Conservation (phyloP, 2,329 filamentous ascomycete species). For the Fusarium paranaense region DNA sequence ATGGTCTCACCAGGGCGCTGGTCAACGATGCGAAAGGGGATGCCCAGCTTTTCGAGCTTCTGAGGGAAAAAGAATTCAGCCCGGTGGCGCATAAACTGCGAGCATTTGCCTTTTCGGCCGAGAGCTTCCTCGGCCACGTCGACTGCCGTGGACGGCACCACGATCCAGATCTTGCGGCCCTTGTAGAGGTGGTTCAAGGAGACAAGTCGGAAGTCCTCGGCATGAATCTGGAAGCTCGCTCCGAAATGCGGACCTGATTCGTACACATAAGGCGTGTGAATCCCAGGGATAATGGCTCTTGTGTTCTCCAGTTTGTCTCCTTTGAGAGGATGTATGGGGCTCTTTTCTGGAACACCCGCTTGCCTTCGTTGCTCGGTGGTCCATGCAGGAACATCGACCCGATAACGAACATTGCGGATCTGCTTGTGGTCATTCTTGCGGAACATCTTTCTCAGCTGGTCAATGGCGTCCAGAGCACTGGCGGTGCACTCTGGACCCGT, state of each 20-base stretch:
- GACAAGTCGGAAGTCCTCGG: slow-evolving; percentile 54
- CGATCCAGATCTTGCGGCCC: slow-evolving; percentile 56
- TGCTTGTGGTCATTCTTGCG: slow-evolving; percentile 50
- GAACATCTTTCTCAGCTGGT: slow-evolving; percentile 51
- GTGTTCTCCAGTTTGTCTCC: slow-evolving; percentile 53
- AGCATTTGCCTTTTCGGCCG: slow-evolving; percentile 49
- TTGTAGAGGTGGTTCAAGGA: slow-evolving; percentile 55
- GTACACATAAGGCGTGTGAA: slow-evolving; percentile 56
- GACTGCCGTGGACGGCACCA: slow-evolving; percentile 52
- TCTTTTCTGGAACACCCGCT: slow-evolving; percentile 52
- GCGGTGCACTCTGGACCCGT: slow-evolving; percentile 40
- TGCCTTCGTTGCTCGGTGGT: slow-evolving; percentile 48
- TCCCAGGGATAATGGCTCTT: slow-evolving; percentile 53
- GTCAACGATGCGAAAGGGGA: slow-evolving; percentile 53
- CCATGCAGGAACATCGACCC: slow-evolving; percentile 55
- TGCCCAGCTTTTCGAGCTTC: slow-evolving; percentile 53
- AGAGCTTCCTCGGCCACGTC: slow-evolving; percentile 50
- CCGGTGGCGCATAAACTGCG: slow-evolving; percentile 56
- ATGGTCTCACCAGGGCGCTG: slow-evolving; percentile 55
- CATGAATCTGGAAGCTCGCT: slow-evolving; percentile 55
- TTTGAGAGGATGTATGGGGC: slow-evolving; percentile 52
- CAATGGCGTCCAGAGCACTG: slow-evolving; percentile 45
- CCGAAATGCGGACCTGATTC: slow-evolving; percentile 54
- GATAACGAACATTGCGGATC: slow-evolving; percentile 53
- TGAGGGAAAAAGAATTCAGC: slow-evolving; percentile 56